These are phyloP conservation scores for Ogataea siamensis DNA, from an alignment of 805 yeast genomes.

Conservation along the genomic window DNA sequence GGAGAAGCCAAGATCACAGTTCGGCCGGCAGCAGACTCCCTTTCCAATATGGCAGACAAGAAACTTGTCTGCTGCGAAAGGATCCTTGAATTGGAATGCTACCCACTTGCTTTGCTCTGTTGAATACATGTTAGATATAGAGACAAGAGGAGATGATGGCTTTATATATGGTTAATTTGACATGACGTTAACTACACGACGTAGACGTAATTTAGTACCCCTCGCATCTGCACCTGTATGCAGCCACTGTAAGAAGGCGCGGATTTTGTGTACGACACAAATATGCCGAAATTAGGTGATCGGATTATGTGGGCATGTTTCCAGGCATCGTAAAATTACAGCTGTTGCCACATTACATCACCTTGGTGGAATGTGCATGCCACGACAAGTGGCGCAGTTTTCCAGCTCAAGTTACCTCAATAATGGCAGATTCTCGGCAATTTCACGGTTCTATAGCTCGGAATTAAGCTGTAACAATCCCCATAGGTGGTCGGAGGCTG, in stretches of 20 bases:
- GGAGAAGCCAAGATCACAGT: slow-evolving; percentile 51
- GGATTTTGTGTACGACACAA: background rate
- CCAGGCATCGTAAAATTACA: background rate
- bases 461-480: too few relatives aligned
- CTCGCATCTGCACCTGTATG: slow-evolving; percentile 9
- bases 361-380: background rate
- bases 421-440: background rate
- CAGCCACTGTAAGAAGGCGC: background rate
- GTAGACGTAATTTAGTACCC: slow-evolving; percentile 4
- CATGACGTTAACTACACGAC: slow-evolving; percentile 11
- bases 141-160: background rate
- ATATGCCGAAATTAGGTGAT: background rate
- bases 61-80: slow-evolving; percentile 60
- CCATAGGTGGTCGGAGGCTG: too few relatives aligned
- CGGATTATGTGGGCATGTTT: slow-evolving; percentile 1
- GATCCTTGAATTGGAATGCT: slow-evolving; percentile 65
- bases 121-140: slow-evolving; percentile 31
- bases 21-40: slow-evolving; percentile 61
- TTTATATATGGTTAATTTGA: slow-evolving; percentile 5
- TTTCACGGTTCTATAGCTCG: background rate
- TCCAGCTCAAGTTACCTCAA: background rate
- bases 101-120: slow-evolving; percentile 52
- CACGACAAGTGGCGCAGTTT: slow-evolving; percentile 9
- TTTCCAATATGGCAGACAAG: slow-evolving; percentile 46
- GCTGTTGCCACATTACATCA: slow-evolving; percentile 6